Conservation (phyloP, 1,139 yeast genomes). For the Meyerozyma elateridarum region DNA sequence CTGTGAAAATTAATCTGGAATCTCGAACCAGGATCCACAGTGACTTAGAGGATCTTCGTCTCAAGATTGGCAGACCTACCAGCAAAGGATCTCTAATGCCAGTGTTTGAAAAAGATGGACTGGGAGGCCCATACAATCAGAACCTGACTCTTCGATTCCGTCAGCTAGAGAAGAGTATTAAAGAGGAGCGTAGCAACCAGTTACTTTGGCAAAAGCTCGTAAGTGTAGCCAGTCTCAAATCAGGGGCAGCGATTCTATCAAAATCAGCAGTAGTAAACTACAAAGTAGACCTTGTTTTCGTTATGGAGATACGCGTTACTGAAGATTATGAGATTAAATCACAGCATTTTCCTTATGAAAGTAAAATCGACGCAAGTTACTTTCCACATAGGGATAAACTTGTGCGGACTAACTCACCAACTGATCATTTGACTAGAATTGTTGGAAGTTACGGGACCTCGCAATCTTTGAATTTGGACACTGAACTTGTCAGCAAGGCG, state of each 20-base stretch:
- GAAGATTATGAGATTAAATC: conserved; percentile 38
- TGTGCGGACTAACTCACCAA: conserved; percentile 16
- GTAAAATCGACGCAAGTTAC: conserved; percentile 40
- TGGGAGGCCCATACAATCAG: conserved; percentile 53
- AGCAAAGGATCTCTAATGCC: conserved; percentile 32
- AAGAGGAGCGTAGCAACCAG: conserved; percentile 15
- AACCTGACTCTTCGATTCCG: conserved; percentile 41
- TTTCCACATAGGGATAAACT: conserved; percentile 37
- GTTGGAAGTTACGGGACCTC: conserved; percentile 44
- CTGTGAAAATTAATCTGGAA: conserved; percentile 13
- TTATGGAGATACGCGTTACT: conserved; percentile 52
- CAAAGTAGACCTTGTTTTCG: conserved; percentile 47
- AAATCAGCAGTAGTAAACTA: conserved; percentile 34
- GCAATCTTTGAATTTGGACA: conserved; percentile 32
- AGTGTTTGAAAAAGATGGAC: conserved; percentile 57
- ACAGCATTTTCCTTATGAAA: conserved; percentile 39
- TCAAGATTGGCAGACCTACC: conserved; percentile 54
- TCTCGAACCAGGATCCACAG: conserved; percentile 8
- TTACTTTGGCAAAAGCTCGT: conserved; percentile 37
- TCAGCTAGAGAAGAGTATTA: conserved; percentile 13
- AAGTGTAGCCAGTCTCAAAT: conserved; percentile 36
- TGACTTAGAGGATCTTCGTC: conserved; percentile 25
- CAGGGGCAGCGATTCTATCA: conserved; percentile 40
- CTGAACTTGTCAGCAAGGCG: conserved; percentile 43
- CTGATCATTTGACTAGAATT: conserved; percentile 39